These are phyloP conservation scores for Carex scoparia DNA, from an alignment of 176 grass and related monocot species.

Conservation along the genomic window DNA sequence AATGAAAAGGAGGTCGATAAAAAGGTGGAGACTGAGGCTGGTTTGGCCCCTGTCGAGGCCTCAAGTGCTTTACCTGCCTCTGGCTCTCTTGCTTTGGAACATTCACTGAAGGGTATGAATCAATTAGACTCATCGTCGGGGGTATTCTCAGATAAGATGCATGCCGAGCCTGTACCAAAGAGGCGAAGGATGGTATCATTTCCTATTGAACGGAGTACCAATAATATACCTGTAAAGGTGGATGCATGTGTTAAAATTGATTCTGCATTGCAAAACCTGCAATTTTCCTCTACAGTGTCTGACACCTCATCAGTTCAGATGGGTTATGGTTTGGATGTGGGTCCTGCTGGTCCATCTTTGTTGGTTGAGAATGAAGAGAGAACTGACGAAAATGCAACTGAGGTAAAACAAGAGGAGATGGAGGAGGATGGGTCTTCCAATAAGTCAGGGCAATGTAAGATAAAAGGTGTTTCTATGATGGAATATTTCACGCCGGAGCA, in stretches of 20 bases:
- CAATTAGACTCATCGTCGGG: constrained; percentile 20
- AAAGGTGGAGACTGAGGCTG: constrained; percentile 25
- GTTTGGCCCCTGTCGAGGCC: background rate
- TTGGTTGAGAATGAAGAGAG: constrained; percentile 46
- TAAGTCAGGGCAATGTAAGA: constrained; percentile 94
- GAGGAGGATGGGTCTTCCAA: constrained; percentile 33
- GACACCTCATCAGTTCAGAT: constrained; percentile 35
- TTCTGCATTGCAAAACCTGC: constrained; percentile 4
- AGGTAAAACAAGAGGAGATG: constrained; percentile 57
- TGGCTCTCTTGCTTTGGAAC: background rate
- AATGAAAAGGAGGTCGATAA: background rate
- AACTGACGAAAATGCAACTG: constrained; percentile 33
- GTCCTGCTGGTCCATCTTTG: constrained; percentile 33
- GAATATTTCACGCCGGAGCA: constrained; percentile 97
- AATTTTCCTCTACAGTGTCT: background rate
- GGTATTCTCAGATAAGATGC: constrained; percentile 54
- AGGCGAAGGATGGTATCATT: constrained; percentile 54
- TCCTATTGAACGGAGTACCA: constrained; percentile 52
- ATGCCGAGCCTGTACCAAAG: constrained; percentile 59
- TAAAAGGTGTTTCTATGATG: constrained; percentile 94
- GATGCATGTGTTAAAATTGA: constrained; percentile 51
- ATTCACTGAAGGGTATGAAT: constrained; percentile 3
- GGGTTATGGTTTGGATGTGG: constrained; percentile 39
- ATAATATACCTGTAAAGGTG: constrained; percentile 34
- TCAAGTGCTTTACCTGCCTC: constrained; percentile 6